Conservation (phyloP, 345 rosid genomes). For the Acer campestre region DNA sequence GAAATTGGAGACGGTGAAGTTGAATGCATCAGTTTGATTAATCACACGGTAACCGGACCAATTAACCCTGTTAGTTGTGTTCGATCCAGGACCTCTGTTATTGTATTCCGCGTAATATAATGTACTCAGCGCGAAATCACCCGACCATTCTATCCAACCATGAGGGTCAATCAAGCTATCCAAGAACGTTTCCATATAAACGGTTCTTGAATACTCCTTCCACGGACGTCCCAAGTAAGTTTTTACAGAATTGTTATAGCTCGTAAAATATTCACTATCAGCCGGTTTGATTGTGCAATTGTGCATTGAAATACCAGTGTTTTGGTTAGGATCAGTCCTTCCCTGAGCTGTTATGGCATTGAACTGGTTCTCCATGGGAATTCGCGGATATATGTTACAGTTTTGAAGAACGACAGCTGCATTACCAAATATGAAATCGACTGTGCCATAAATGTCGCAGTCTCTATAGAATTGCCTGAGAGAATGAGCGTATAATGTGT, state of each 20-base stretch:
- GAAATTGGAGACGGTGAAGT: constrained; percentile 26
- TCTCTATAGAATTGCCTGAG: constrained; percentile 40
- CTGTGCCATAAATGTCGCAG: constrained; percentile 38
- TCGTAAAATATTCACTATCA: constrained; percentile 11
- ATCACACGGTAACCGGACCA: constrained; percentile 26
- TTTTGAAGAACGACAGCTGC: constrained; percentile 40
- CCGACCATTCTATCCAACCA: constrained; percentile 39
- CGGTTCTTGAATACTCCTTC: constrained; percentile 41
- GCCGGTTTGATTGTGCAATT: constrained; percentile 30
- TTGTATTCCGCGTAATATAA: constrained; percentile 41
- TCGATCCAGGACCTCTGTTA: constrained; percentile 34
- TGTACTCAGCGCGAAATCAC: constrained; percentile 28
- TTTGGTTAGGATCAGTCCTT: constrained; percentile 41
- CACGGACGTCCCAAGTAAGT: constrained; percentile 43
- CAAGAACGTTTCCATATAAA: constrained; percentile 36
- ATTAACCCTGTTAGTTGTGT: constrained; percentile 20
- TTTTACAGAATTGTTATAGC: constrained; percentile 6
- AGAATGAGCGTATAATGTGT: constrained; percentile 42
- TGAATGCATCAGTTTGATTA: constrained; percentile 24
- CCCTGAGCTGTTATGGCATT: constrained; percentile 43
- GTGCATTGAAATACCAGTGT: constrained; percentile 43
- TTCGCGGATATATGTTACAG: constrained; percentile 28
- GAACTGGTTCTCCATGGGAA: constrained; percentile 29
- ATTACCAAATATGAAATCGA: constrained; percentile 44
- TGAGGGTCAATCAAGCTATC: constrained; percentile 26